Conservation (phyloP, 2,329 filamentous ascomycete species). For the Iodosphaeria phyllophila region DNA sequence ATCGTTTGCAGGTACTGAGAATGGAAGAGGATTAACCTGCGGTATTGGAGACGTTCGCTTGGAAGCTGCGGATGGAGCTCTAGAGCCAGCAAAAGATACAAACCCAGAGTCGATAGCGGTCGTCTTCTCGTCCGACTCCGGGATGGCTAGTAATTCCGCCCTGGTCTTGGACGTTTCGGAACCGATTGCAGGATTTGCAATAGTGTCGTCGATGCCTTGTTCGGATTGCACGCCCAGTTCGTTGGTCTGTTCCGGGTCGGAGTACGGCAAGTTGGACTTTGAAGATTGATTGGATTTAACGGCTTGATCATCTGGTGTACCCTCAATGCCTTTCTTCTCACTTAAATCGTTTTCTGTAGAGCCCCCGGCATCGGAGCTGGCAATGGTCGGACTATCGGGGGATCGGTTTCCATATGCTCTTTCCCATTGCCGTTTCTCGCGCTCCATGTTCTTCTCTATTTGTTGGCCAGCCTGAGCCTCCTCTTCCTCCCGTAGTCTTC, state of each 20-base stretch:
- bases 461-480: conserved; percentile 51
- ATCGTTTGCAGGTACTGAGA: conserved; percentile 31
- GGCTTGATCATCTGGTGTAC: conserved; percentile 6
- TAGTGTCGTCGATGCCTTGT: conserved; percentile 1
- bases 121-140: conserved; percentile 13
- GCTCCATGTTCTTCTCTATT: conserved; percentile 40
- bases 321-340: conserved; percentile 16
- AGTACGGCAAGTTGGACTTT: not conserved
- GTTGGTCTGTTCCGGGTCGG: conserved; percentile 3
- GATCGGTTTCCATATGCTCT: conserved; percentile 45
- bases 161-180: too few species aligned
- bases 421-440: conserved; percentile 58
- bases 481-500: conserved; percentile 28
- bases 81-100: too few species aligned
- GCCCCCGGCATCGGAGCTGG: too few species aligned
- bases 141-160: too few species aligned
- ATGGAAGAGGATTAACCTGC: conserved; percentile 45
- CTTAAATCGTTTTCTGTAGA: conserved; percentile 28
- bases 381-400: conserved; percentile 13
- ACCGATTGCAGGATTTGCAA: conserved; percentile 9
- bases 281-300: conserved; percentile 13
- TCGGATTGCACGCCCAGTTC: not conserved
- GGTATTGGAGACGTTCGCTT: conserved; percentile 22
- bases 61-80: conserved; percentile 10
- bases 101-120: too few species aligned